Evolutionary conservation across 1,284 basidiomycete genomes (phyloP).

Genomic region (Pascua guehoae): DNA sequence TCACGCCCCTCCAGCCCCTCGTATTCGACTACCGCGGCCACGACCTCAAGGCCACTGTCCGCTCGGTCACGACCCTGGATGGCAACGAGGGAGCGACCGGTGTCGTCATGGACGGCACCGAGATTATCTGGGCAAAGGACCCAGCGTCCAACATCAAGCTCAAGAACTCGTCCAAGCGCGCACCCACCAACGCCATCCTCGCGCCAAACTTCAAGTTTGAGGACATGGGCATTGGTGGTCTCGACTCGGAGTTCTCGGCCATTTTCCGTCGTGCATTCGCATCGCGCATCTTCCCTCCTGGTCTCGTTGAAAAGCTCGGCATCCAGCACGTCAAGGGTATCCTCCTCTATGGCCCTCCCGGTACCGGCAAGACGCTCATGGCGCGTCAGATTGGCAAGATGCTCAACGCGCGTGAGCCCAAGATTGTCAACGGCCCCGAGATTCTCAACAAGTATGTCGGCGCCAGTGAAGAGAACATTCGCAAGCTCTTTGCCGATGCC

Average conservation of each 20-base stretch:
- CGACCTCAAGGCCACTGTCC: conserved; percentile 71
- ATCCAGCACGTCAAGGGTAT: conserved; percentile 99
- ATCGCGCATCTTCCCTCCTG: conserved; percentile 94
- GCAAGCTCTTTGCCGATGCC: conserved; percentile 95
- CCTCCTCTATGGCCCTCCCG: conserved; percentile 90
- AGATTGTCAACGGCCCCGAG: conserved; percentile 98
- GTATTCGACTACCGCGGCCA: conserved; percentile 90
- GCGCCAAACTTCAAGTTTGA: conserved; percentile 99
- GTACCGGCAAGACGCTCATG: conserved; percentile 98
- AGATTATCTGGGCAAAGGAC: conserved; percentile 83
- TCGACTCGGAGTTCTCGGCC: conserved; percentile 90
- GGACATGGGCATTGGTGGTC: conserved; percentile 99
- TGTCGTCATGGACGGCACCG: conserved; percentile 84
- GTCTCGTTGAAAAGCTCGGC: conserved; percentile 93
- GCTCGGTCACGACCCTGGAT: conserved; percentile 58
- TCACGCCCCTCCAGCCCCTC: conserved; percentile 64
- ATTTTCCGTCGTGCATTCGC: conserved; percentile 99
- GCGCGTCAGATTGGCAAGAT: conserved; percentile 99
- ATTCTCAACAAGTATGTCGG: conserved; percentile 93
- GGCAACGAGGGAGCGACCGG: conserved; percentile 59
- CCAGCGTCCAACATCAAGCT: conserved; percentile 77
- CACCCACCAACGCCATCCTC: conserved; percentile 90
- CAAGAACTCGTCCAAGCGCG: conserved; percentile 85
- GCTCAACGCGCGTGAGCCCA: conserved; percentile 96
- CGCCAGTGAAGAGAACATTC: conserved; percentile 96